Evolutionary conservation across 2,329 filamentous ascomycete genomes (phyloP).

Genomic region (Aspergillus eucalypticola): DNA sequence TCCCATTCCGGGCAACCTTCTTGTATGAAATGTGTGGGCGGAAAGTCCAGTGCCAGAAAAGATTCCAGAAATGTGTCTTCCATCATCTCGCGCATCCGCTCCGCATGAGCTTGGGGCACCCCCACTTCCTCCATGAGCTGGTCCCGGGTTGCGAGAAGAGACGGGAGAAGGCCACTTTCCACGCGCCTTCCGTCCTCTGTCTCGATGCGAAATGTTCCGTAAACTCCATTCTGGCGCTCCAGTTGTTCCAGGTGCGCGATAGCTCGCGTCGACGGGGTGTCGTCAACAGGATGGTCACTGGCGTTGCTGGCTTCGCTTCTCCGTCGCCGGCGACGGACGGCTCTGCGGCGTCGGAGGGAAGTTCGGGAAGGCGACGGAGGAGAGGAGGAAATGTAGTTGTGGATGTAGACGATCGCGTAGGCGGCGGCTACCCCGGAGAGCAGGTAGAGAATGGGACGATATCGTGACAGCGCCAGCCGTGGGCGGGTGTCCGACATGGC

Average conservation of each 20-base stretch:
- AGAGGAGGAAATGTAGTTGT: constrained; percentile 30
- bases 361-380: constrained; percentile 23
- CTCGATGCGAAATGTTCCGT: constrained; percentile 46
- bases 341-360: constrained; percentile 41
- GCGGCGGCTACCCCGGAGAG: constrained; percentile 44
- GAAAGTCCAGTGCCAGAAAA: constrained; percentile 45
- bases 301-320: constrained; percentile 33
- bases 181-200: constrained; percentile 44
- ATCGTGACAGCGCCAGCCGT: constrained; percentile 38
- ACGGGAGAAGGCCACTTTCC: constrained; percentile 45
- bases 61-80: constrained; percentile 47
- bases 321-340: constrained; percentile 38
- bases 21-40: constrained; percentile 36
- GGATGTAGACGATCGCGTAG: constrained; percentile 45
- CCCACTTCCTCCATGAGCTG: constrained; percentile 46
- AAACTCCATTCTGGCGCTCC: constrained; percentile 43
- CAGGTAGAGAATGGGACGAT: constrained; percentile 45
- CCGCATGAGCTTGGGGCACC: constrained; percentile 39
- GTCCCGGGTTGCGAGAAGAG: constrained; percentile 43
- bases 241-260: constrained; percentile 43
- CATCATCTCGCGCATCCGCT: constrained; percentile 46
- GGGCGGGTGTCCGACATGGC: constrained; percentile 36
- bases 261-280: constrained; percentile 40
- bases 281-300: constrained; percentile 17
- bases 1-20: constrained; percentile 37